A percentile compares a stretch with the other conserved stretches of the same genome.
phyloP scores from a whole-genome alignment of 164 flowering plant genomes.

The Echeveria elegans region DNA sequence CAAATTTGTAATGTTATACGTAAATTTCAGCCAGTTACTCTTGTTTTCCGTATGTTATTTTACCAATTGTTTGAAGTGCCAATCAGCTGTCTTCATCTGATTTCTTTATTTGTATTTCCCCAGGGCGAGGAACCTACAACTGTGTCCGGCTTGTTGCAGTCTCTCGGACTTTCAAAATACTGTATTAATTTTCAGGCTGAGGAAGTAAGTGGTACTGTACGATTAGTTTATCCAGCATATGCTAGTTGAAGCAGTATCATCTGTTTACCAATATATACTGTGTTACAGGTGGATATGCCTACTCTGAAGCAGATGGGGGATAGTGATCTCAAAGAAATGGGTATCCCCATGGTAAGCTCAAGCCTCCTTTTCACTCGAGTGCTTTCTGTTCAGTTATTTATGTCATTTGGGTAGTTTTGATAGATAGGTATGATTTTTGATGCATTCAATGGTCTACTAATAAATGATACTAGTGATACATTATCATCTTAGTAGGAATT shows the following conservation, averaged over 20 bases:
- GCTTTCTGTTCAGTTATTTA: not conserved
- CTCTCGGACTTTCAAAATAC: constrained; percentile 38
- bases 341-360: constrained; percentile 32
- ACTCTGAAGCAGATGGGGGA: constrained; percentile 37
- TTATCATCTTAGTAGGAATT: not conserved
- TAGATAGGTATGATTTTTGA: not conserved
- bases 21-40: too few relatives aligned
- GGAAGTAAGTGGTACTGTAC: constrained; percentile 26
- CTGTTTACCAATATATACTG: not conserved
- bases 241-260: not conserved
- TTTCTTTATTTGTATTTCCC: constrained; percentile 3
- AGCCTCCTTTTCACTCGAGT: not conserved
- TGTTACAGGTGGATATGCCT: constrained; percentile 31
- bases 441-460: not conserved
- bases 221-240: not conserved
- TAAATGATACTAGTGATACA: not conserved
- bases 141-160: constrained; percentile 32
- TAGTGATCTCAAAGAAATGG: constrained; percentile 33
- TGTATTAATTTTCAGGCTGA: constrained; percentile 36
- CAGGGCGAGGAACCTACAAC: constrained; percentile 28
- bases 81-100: not conserved
- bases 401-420: not conserved
- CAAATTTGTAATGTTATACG: too few relatives aligned
- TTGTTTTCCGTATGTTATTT: too few relatives aligned
- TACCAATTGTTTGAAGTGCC: too few relatives aligned